A percentile compares a stretch with the other conserved stretches of the same genome.
Conservation (phyloP, 169 alveolate genomes). For the Eimeria acervulina region DNA sequence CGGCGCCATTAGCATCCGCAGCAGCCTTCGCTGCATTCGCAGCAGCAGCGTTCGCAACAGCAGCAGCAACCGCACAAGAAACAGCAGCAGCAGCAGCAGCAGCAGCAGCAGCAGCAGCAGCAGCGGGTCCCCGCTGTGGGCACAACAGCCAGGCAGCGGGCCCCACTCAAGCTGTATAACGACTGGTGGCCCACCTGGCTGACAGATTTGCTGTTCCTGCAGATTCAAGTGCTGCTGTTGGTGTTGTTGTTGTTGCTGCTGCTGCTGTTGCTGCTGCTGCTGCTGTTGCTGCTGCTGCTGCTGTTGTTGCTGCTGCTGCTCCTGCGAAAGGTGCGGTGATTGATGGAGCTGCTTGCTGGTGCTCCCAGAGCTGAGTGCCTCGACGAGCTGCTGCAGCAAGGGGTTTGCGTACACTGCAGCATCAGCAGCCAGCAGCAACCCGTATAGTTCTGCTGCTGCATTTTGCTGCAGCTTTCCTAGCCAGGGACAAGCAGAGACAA, state of each 20-base stretch:
- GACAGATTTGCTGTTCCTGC: background rate
- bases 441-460: constrained; percentile 58
- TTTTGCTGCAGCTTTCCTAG: constrained; percentile 60
- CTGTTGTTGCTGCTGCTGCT: constrained; percentile 15
- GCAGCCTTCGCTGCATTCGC: background rate
- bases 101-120: background rate
- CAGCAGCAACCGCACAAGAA: background rate
- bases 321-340: background rate
- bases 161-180: background rate
- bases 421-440: constrained; percentile 71
- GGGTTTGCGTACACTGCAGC: constrained; percentile 75
- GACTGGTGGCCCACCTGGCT: constrained; percentile 16
- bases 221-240: background rate
- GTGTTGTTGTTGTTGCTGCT: background rate
- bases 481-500: constrained; percentile 51
- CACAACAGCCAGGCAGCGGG: background rate
- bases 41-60: background rate
- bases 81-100: background rate
- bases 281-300: constrained; percentile 27
- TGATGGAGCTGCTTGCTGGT: background rate
- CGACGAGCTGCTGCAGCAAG: constrained; percentile 52
- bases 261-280: constrained; percentile 19
- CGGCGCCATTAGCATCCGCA: background rate
- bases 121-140: background rate
- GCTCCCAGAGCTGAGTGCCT: constrained; percentile 50